Base-by-base conservation (phyloP, 305 asterid genomes). In the Solanum hybrid region DNA sequence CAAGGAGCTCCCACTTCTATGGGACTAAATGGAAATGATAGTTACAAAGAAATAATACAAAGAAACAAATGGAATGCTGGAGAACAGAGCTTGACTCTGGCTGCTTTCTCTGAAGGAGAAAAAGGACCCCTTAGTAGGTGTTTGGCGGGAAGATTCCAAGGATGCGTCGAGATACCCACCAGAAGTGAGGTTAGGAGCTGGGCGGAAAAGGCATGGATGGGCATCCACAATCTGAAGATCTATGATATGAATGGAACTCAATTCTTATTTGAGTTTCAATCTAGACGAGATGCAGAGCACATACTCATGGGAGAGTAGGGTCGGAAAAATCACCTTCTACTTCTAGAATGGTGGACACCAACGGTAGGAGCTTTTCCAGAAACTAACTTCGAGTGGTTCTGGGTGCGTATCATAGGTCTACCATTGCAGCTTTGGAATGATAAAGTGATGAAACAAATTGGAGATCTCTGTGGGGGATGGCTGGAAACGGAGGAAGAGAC, bases 291-390 rank as follows among this genome's bases (percentile, higher is more conserved):
- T 66, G 75, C 29, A n/a, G 0, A 66, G 7, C 29, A 66, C 27
- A 22, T 64, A 22, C 72, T 64, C 10, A n/a, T 64, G 6, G 27
- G 13, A 22, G 13, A n/a, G 14, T 66, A 2, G 73, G 11, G 73
- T n/a, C 6, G 7, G 0, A 66, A 10, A 66, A n/a, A 66, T 66
- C 7, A 66, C 75, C 29, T 24, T n/a, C 29, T 66, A 0, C 14
- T 66, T 24, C 1, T 66, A 66, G 75, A 66, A 66, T 66, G 14
- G 73, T 66, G 2, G 73, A 66, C 6, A 10, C 3, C 14, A 66
- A n/a, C 1, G 6, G 0, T 0, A 10, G 0, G 14, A 66, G 14
- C 14, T 24, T 66, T 66, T 24, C 29, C 1, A 9, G 29, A 66
- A 8, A n/a, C 73, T 4, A 66, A n/a, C 73, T 66, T 22, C 0